phyloP scores from a whole-genome alignment of 1,139 yeast genomes.

The Ogataea hybrid region DNA sequence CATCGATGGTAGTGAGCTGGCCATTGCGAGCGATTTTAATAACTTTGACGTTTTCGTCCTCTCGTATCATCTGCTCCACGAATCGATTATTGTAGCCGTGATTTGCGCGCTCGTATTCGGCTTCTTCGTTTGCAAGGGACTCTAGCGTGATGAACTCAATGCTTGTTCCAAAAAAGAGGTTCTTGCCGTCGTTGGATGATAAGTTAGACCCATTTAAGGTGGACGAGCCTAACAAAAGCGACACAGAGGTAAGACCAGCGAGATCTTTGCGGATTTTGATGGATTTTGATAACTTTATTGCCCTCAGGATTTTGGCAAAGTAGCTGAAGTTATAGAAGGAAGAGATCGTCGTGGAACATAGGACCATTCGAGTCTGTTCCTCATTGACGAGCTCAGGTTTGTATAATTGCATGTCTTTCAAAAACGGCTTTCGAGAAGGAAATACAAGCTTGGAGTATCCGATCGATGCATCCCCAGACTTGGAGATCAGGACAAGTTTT shows the following conservation, averaged over 20 bases:
- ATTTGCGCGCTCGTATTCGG: conserved; percentile 7
- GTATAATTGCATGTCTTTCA: conserved; percentile 48
- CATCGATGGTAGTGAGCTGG: conserved; percentile 29
- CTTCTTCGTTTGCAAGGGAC: conserved; percentile 31
- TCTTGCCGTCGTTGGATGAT: conserved; percentile 26
- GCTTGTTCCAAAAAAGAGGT: conserved; percentile 53
- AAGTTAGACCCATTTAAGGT: conserved; percentile 8
- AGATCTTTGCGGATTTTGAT: conserved; percentile 60
- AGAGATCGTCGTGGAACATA: conserved; percentile 25
- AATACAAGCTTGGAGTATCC: conserved; percentile 68
- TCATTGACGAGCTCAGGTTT: conserved; percentile 26
- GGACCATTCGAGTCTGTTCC: conserved; percentile 28
- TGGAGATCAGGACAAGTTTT: conserved; percentile 54
- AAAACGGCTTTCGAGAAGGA: conserved; percentile 60
- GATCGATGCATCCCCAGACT: conserved; percentile 36
- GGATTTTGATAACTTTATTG: conserved; percentile 56
- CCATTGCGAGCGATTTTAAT: conserved; percentile 28
- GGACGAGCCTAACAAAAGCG: conserved; percentile 36
- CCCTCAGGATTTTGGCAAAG: conserved; percentile 51
- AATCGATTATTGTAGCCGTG: conserved; percentile 28
- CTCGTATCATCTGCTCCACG: conserved; percentile 31
- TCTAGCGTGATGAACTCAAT: conserved; percentile 63
- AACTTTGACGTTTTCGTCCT: conserved; percentile 33
- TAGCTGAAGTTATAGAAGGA: conserved; percentile 51
- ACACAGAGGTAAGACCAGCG: conserved; percentile 51